phyloP scores from a whole-genome alignment of 495 filamentous ascomycete species.

The Penicillium crystallinum region DNA sequence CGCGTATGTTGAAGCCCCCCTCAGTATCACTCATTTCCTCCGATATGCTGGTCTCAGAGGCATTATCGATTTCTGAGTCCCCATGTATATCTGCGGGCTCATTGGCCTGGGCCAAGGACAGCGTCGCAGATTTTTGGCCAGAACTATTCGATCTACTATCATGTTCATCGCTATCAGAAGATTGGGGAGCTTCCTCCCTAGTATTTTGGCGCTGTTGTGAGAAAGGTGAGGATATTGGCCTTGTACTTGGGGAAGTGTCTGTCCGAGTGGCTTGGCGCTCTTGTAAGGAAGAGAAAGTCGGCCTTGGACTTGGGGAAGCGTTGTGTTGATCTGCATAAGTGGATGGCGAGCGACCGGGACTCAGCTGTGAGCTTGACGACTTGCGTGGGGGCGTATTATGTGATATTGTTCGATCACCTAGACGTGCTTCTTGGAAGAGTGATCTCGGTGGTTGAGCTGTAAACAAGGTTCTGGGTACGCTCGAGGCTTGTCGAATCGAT shows the following conservation, averaged over 20 bases:
- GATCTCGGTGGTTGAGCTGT: background rate
- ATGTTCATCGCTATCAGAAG: too few relatives aligned
- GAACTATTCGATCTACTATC: too few relatives aligned
- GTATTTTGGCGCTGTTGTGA: too few relatives aligned
- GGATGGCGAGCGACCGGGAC: background rate
- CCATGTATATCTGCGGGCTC: background rate
- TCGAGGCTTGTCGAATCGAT: background rate
- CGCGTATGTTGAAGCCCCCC: background rate
- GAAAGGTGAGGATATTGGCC: too few relatives aligned
- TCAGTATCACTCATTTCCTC: background rate
- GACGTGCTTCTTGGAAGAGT: background rate
- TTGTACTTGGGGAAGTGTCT: background rate
- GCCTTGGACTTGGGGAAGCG: background rate
- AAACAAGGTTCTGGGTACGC: background rate
- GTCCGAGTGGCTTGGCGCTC: too few relatives aligned
- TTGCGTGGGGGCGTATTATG: background rate
- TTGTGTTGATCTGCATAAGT: background rate
- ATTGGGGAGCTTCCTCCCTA: too few relatives aligned
- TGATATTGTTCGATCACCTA: background rate
- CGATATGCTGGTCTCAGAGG: background rate
- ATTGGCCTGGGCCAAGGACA: too few relatives aligned
- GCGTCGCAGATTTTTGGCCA: too few relatives aligned
- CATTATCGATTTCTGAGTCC: background rate
- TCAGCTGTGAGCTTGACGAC: background rate
- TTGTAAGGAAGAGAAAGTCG: too few relatives aligned